These are phyloP conservation scores for Fomitopsis betulina DNA, from an alignment of 1,284 basidiomycete species.

Conservation along the genomic window DNA sequence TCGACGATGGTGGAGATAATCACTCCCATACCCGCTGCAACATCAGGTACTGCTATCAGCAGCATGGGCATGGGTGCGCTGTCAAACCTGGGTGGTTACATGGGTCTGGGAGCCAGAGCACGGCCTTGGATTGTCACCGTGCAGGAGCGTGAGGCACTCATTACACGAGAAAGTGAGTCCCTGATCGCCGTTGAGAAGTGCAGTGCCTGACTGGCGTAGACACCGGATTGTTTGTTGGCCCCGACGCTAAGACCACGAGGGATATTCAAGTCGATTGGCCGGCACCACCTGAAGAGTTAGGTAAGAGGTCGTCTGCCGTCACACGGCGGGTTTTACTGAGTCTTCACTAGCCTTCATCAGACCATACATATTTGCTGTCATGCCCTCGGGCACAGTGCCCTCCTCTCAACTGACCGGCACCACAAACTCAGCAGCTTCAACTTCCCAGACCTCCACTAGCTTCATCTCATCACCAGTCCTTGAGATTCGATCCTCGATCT, in stretches of 20 bases:
- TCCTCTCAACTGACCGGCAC: constrained; percentile 19
- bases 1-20: constrained; percentile 56
- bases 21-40: constrained; percentile 41
- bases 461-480: constrained; percentile 54
- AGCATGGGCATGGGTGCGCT: constrained; percentile 66
- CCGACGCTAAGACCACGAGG: constrained; percentile 64
- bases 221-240: constrained; percentile 68
- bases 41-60: constrained; percentile 35
- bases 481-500: constrained; percentile 79
- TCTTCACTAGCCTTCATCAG: constrained; percentile 62
- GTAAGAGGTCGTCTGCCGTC: constrained; percentile 32
- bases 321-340: not conserved
- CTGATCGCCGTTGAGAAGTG: not conserved
- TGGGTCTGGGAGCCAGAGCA: constrained; percentile 73
- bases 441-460: constrained; percentile 15
- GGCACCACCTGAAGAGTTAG: constrained; percentile 76
- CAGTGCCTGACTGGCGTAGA: constrained; percentile 37
- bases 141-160: constrained; percentile 65
- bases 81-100: constrained; percentile 82
- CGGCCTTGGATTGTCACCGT: constrained; percentile 64
- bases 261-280: constrained; percentile 70
- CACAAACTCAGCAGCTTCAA: constrained; percentile 8
- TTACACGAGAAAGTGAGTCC: constrained; percentile 76
- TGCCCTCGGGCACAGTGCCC: constrained; percentile 65
- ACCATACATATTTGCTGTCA: constrained; percentile 81